Evolutionary conservation across 2,329 filamentous ascomycete genomes (phyloP).

Genomic region (Paecilomyces niveus): DNA sequence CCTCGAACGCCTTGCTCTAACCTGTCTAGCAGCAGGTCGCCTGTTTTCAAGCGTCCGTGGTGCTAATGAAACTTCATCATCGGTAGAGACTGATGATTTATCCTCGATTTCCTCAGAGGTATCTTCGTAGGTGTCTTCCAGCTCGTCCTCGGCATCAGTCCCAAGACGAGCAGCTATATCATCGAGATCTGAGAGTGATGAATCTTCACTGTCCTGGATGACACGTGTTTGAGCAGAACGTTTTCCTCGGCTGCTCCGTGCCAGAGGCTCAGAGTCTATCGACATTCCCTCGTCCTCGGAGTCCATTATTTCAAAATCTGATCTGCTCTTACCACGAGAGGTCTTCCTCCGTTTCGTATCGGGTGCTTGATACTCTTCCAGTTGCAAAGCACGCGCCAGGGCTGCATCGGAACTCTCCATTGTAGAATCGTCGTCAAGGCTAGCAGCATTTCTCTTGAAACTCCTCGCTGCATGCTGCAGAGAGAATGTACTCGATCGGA

Average conservation of each 20-base stretch:
- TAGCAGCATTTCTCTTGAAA: conserved; percentile 39
- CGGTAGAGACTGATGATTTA: conserved; percentile 10
- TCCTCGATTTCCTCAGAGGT: conserved; percentile 15
- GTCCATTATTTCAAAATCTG: conserved; percentile 16
- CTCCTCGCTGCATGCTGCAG: conserved; percentile 29
- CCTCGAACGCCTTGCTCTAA: neutral
- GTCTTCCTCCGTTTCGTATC: conserved; percentile 30
- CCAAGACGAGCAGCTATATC: neutral
- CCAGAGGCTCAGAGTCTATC: neutral
- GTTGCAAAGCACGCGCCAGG: conserved; percentile 52
- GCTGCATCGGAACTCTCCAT: conserved; percentile 39
- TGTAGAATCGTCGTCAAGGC: conserved; percentile 32
- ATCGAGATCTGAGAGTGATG: conserved; percentile 6
- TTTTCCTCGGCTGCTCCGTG: neutral
- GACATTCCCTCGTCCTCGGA: conserved; percentile 4
- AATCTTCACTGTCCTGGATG: conserved; percentile 10
- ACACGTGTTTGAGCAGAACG: neutral
- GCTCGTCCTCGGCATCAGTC: conserved; percentile 10
- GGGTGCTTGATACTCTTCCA: conserved; percentile 42
- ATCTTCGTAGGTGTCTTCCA: conserved; percentile 11
- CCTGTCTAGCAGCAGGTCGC: neutral
- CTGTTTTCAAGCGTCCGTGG: neutral
- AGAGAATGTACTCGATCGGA: conserved; percentile 46
- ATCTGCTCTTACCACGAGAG: conserved; percentile 7
- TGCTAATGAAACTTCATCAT: neutral